Evolutionary conservation across 2,329 filamentous ascomycete species (phyloP), one percentile per base, ranked within the genome.

Genomic region (Tolypocladium guangdongense): DNA sequence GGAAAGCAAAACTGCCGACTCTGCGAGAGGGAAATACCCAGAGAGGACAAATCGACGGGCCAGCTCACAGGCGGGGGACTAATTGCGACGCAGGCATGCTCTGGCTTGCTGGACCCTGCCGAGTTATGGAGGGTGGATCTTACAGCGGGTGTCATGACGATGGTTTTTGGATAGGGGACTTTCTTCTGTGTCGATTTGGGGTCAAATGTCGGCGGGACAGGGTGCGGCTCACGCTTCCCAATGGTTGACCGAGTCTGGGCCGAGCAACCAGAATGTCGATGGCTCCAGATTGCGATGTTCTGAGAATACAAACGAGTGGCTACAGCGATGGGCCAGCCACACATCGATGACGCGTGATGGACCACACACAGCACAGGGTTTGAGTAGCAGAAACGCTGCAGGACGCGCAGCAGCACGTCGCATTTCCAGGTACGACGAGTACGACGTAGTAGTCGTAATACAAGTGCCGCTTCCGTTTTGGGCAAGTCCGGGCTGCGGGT

Each of bases 401-500:
- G 20, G 6, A n/a, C 43, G 12, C 3, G 16, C 27, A 14, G 43
- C 8, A 35, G 35, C 14, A 35, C 10, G 32, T 35, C 33, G 33
- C 33, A 35, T 16, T 14, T 14, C 33, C 33, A 35, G 14, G 33
- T 35, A 35, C 12, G 33, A 35, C 10, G 4, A 12, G 12, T 35
- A 35, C 33, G 12, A 4, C 33, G 33, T 35, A 35, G 33, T 11
- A 12, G 10, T 35, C 4, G 11, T 35, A 43, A 4, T 14, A 45
- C 24, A 16, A 16, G 14, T 11, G 27, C 43, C 3, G 24, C 43
- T 64, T 33, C 63, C 56, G 43, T 41, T 59, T 65, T 64, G 55
- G 63, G 63, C 57, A 65, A 63, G 58, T 65, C 63, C 63, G 63
- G 57, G 8, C 16, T n/a, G 16, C 27, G 27, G 43, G 43, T 20